phyloP scores from a whole-genome alignment of 768 basidiomycete species.

The Lactarius pseudohatsudake region DNA sequence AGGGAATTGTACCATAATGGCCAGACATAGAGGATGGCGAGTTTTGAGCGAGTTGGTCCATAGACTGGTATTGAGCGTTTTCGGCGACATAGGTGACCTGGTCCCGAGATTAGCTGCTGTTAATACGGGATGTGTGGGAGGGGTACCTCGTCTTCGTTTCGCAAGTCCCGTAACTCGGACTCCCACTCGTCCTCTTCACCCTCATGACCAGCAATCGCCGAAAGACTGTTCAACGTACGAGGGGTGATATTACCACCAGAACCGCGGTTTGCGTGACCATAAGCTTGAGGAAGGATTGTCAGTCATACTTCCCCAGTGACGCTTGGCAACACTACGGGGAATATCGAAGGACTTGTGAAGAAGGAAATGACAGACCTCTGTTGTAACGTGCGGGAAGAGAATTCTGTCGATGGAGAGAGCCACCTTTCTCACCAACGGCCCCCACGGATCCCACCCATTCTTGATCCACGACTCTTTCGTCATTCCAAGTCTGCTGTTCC shows the following conservation, averaged over 20 bases:
- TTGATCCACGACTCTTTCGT: slow-evolving; percentile 25
- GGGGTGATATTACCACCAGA: slow-evolving; percentile 67
- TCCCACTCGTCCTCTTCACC: slow-evolving; percentile 91
- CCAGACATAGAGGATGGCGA: slow-evolving; percentile 62
- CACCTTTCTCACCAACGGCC: slow-evolving; percentile 28
- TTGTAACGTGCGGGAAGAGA: slow-evolving; percentile 30
- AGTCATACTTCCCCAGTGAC: background rate
- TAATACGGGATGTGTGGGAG: slow-evolving; percentile 12
- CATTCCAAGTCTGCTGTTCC: slow-evolving; percentile 27
- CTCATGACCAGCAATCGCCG: slow-evolving; percentile 83
- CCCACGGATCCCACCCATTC: slow-evolving; percentile 25
- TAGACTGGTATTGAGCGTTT: slow-evolving; percentile 44
- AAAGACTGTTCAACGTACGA: slow-evolving; percentile 76
- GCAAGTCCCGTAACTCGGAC: slow-evolving; percentile 55
- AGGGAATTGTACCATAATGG: slow-evolving; percentile 60
- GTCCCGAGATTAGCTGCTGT: slow-evolving; percentile 2
- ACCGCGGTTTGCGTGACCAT: slow-evolving; percentile 35
- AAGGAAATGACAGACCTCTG: slow-evolving; percentile 18
- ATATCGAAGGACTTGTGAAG: background rate
- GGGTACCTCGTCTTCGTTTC: slow-evolving; percentile 67
- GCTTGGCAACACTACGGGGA: background rate
- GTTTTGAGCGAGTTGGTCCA: slow-evolving; percentile 50
- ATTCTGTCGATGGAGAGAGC: slow-evolving; percentile 29
- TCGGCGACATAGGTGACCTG: slow-evolving; percentile 12
- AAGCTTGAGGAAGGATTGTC: slow-evolving; percentile 21